phyloP scores from a whole-genome alignment of 2,329 filamentous ascomycete species.

The Tolypocladium ovalisporum region DNA sequence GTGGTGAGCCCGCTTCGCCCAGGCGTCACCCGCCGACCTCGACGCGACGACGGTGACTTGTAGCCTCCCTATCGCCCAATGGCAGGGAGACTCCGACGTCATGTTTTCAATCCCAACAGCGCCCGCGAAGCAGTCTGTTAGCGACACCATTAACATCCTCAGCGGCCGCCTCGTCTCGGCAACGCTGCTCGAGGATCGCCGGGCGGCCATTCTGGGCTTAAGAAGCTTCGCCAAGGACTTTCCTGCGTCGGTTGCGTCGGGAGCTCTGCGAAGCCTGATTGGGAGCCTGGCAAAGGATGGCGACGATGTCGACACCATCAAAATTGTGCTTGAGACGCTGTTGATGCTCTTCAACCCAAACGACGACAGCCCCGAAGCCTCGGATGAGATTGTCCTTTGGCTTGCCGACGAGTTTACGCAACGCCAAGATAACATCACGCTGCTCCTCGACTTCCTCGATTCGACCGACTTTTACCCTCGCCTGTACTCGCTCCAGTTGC shows the following conservation, averaged over 20 bases:
- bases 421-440: conserved; percentile 89
- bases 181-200: conserved; percentile 85
- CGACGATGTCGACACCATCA: conserved; percentile 92
- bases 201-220: conserved; percentile 83
- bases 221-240: conserved; percentile 95
- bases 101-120: conserved; percentile 60
- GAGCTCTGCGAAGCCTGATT: conserved; percentile 81
- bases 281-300: conserved; percentile 74
- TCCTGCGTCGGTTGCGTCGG: conserved; percentile 89
- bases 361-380: conserved; percentile 72
- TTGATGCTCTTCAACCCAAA: conserved; percentile 79
- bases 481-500: conserved; percentile 80
- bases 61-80: conserved; percentile 11
- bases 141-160: conserved; percentile 84
- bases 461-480: conserved; percentile 81
- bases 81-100: conserved; percentile 15
- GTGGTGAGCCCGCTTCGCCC: not conserved
- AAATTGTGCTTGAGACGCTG: conserved; percentile 88
- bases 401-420: conserved; percentile 97
- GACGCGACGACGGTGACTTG: not conserved
- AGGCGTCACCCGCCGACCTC: not conserved
- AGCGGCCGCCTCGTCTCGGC: conserved; percentile 81
- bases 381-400: conserved; percentile 92
- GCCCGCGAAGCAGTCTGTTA: conserved; percentile 90
- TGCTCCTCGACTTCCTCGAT: conserved; percentile 83